Percentiles rank a stretch among this genome's conserved stretches.
These are phyloP conservation scores for Linum usitatissimum DNA, from an alignment of 345 rosid species.

Conservation along the genomic window DNA sequence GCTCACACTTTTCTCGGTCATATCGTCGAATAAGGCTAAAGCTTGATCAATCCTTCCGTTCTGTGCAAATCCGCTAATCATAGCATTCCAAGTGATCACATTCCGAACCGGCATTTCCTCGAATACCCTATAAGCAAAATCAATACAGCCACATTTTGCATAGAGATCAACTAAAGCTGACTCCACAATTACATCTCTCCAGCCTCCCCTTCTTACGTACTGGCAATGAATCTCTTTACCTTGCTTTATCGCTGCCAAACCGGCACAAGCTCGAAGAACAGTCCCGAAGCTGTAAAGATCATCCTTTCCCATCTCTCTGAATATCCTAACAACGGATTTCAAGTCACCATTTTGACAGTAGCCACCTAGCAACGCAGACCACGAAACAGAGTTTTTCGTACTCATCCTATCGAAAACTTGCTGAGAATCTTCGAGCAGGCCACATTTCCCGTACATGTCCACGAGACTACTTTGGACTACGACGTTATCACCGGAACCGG, in stretches of 20 bases:
- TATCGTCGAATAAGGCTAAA: constrained; percentile 44
- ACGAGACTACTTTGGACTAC: constrained; percentile 72
- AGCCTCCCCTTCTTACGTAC: constrained; percentile 64
- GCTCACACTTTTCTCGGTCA: constrained; percentile 40
- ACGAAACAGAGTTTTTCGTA: constrained; percentile 55
- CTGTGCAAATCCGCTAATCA: constrained; percentile 76
- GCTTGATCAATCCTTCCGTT: constrained; percentile 74
- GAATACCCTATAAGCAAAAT: constrained; percentile 46
- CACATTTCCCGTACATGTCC: constrained; percentile 92
- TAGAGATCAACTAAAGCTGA: constrained; percentile 86
- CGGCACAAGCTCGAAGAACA: constrained; percentile 77
- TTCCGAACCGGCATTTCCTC: constrained; percentile 40
- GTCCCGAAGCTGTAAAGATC: constrained; percentile 81
- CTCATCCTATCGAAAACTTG: constrained; percentile 58
- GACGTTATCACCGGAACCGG: constrained; percentile 47
- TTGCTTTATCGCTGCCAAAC: constrained; percentile 54
- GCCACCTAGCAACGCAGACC: constrained; percentile 73
- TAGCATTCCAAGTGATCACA: constrained; percentile 78
- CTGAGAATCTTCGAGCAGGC: constrained; percentile 42
- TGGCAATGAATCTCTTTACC: constrained; percentile 91
- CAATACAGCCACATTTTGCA: constrained; percentile 72
- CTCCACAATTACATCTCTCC: constrained; percentile 61
- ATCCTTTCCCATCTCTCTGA: constrained; percentile 36
- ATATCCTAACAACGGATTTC: constrained; percentile 48
- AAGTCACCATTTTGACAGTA: constrained; percentile 69